phyloP scores from a whole-genome alignment of 75 land plant genomes.

The Pseudotsuga menziesii region DNA sequence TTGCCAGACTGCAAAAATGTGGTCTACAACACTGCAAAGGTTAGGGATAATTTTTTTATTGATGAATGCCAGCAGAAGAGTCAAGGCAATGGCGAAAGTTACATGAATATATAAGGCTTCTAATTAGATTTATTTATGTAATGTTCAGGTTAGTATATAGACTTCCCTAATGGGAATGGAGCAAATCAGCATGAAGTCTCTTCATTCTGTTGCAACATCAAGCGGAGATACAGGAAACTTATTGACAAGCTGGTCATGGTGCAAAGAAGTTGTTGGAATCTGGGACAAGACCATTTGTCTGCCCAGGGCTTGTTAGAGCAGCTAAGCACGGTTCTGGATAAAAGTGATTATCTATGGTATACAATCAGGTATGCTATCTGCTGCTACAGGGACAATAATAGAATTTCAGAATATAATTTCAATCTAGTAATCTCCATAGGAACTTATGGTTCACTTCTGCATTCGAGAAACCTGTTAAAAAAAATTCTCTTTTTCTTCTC shows the following conservation, averaged over 20 bases:
- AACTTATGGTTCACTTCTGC: not conserved
- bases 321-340: conserved; percentile 47
- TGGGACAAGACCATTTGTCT: conserved; percentile 9
- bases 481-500: not conserved
- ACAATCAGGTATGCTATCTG: conserved; percentile 55
- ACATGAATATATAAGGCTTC: not conserved
- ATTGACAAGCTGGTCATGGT: conserved; percentile 12
- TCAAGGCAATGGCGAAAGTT: too few species aligned
- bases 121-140: not conserved
- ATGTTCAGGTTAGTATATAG: conserved; percentile 23
- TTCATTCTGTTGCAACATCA: not conserved
- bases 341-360: conserved; percentile 88
- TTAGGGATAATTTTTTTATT: conserved; percentile 9
- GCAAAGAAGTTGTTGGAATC: conserved; percentile 25
- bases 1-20: conserved; percentile 43
- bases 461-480: not conserved
- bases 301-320: conserved; percentile 59
- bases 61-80: not conserved
- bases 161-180: conserved; percentile 14
- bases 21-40: conserved; percentile 49
- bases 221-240: not conserved
- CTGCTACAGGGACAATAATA: not conserved
- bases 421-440: not conserved
- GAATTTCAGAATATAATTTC: not conserved
- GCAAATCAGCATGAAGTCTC: not conserved